Evolutionary conservation across 2,329 filamentous ascomycete species (phyloP).

Genomic region (Trichophaea hybrida): DNA sequence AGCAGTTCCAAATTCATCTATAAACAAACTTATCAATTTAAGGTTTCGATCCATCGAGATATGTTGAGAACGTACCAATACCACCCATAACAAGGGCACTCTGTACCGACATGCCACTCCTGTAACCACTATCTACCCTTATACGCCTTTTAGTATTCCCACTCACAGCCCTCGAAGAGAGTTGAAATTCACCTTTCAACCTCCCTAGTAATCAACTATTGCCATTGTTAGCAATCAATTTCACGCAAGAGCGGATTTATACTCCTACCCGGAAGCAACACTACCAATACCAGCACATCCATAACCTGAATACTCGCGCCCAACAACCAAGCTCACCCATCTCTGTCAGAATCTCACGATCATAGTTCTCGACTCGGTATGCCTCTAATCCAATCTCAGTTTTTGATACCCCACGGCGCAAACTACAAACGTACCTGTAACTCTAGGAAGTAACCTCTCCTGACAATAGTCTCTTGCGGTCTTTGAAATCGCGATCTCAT

Average conservation of each 20-base stretch:
- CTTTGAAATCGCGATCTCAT: slow-evolving; percentile 78
- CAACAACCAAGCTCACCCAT: slow-evolving; percentile 86
- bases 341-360: slow-evolving; percentile 69
- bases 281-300: slow-evolving; percentile 77
- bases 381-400: slow-evolving; percentile 43
- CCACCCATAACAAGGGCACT: slow-evolving; percentile 88
- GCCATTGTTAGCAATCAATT: neutral
- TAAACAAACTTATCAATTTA: neutral
- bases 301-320: slow-evolving; percentile 79
- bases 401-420: slow-evolving; percentile 4
- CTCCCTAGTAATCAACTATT: slow-evolving; percentile 62
- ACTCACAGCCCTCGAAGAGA: neutral
- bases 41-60: neutral
- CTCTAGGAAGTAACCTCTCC: slow-evolving; percentile 68
- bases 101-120: slow-evolving; percentile 86
- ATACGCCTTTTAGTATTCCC: slow-evolving; percentile 1
- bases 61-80: slow-evolving; percentile 36
- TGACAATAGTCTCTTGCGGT: slow-evolving; percentile 91
- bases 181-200: slow-evolving; percentile 44
- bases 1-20: slow-evolving; percentile 63
- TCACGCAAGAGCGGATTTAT: neutral
- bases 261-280: slow-evolving; percentile 54
- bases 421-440: slow-evolving; percentile 52
- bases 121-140: slow-evolving; percentile 77
- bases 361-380: slow-evolving; percentile 75